A percentile compares a stretch with the other conserved stretches of the same genome.
phyloP scores from a whole-genome alignment of 352 stramenopile genomes.

The Phytophthora pisi region DNA sequence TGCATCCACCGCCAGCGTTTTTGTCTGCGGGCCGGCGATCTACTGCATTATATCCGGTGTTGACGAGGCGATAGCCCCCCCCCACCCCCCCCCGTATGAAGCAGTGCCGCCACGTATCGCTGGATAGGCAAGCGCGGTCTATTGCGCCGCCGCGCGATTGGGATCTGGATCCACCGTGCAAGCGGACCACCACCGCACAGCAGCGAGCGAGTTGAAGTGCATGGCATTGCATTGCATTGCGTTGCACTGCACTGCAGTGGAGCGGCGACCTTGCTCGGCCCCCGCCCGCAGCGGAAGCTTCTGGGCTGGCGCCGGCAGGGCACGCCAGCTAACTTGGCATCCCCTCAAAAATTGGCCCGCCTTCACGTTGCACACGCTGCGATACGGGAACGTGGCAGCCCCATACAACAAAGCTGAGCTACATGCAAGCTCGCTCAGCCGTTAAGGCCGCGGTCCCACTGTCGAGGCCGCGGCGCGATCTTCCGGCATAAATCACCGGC shows the following conservation, averaged over 20 bases:
- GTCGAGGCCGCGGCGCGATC: slow-evolving; percentile 14
- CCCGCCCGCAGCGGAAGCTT: slow-evolving; percentile 21
- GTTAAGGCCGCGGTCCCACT: slow-evolving; percentile 22
- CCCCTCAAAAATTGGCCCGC: slow-evolving; percentile 32
- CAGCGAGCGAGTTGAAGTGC: not conserved
- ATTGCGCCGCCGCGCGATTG: not conserved
- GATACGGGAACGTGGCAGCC: slow-evolving; percentile 27
- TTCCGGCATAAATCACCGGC: slow-evolving; percentile 24
- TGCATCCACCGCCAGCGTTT: slow-evolving; percentile 10
- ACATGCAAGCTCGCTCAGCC: not conserved
- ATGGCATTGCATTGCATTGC: too few species aligned
- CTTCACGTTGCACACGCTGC: slow-evolving; percentile 21
- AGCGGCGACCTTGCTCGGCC: too few species aligned
- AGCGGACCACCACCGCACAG: not conserved
- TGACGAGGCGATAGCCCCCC: slow-evolving; percentile 21
- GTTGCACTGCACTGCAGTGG: too few species aligned
- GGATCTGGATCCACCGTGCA: not conserved
- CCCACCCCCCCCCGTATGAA: slow-evolving; percentile 2
- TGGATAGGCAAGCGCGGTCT: slow-evolving; percentile 21
- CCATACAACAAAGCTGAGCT: slow-evolving; percentile 4
- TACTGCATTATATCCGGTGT: slow-evolving; percentile 23
- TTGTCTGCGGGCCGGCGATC: slow-evolving; percentile 22
- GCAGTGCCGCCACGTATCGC: slow-evolving; percentile 18
- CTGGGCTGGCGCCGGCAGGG: slow-evolving; percentile 25
- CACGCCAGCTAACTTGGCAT: slow-evolving; percentile 41